Evolutionary conservation across 306 rosid species (phyloP).

Genomic region (Casuarina glauca): DNA sequence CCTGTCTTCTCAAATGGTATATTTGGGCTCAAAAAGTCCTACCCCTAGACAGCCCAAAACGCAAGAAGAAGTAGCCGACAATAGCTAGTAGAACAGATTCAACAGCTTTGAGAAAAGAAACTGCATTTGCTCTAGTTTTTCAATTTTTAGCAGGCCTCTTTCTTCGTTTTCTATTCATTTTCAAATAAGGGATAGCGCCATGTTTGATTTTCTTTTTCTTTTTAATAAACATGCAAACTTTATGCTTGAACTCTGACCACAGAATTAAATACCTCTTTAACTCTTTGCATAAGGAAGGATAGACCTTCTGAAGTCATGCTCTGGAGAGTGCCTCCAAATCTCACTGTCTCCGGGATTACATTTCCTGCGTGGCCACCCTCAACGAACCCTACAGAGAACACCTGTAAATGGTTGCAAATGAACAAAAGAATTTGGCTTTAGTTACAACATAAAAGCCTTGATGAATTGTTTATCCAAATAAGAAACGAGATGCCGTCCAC

Average conservation of each 20-base stretch:
- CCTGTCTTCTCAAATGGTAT: not conserved
- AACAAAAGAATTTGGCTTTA: not conserved
- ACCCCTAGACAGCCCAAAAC: too few relatives aligned
- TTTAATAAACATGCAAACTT: not conserved
- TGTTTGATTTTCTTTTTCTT: not conserved
- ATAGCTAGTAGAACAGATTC: too few relatives aligned
- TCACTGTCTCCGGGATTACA: constrained; percentile 42
- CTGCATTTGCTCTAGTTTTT: too few relatives aligned
- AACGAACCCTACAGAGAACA: constrained; percentile 44
- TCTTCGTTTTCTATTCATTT: too few relatives aligned
- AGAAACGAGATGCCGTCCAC: too few relatives aligned
- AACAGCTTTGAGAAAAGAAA: too few relatives aligned
- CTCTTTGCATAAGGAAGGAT: constrained; percentile 41
- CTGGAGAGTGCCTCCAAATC: constrained; percentile 48
- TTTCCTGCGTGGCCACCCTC: constrained; percentile 45
- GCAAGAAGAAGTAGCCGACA: too few relatives aligned
- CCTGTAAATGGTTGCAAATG: constrained; percentile 26
- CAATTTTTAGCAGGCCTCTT: too few relatives aligned
- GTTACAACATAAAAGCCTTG: not conserved
- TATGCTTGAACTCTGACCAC: not conserved
- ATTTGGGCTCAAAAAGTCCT: not conserved
- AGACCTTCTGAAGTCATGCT: constrained; percentile 49
- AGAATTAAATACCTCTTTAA: constrained; percentile 43
- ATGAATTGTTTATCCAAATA: too few relatives aligned
- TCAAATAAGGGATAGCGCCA: not conserved